Conservation (phyloP, 2,329 filamentous ascomycete species). For the Pyricularia sp. region DNA sequence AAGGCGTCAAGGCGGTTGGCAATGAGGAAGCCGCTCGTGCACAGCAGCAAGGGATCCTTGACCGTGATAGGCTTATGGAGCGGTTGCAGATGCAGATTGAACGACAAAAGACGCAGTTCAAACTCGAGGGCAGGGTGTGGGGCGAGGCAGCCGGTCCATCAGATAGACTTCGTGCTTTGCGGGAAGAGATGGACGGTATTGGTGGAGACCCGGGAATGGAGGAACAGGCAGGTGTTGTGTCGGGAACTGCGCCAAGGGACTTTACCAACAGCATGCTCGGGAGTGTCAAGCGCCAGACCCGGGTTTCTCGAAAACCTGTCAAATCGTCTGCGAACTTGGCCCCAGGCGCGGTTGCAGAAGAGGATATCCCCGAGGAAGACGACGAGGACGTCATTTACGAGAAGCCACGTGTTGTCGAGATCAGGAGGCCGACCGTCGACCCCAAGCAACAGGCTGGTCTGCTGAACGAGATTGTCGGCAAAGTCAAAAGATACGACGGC, state of each 20-base stretch:
- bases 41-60: constrained; percentile 84
- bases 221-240: constrained; percentile 38
- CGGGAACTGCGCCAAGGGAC: constrained; percentile 46
- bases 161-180: constrained; percentile 81
- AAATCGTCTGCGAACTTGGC: constrained; percentile 20
- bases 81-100: constrained; percentile 92
- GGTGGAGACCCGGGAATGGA: constrained; percentile 29
- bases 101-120: constrained; percentile 94
- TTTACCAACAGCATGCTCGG: constrained; percentile 68
- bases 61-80: constrained; percentile 87
- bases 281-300: constrained; percentile 55
- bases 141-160: constrained; percentile 75
- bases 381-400: constrained; percentile 61
- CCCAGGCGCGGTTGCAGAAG: constrained; percentile 26
- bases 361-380: constrained; percentile 43
- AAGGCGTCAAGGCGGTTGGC: constrained; percentile 34
- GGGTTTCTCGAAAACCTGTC: constrained; percentile 45
- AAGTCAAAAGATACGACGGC: constrained; percentile 62
- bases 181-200: constrained; percentile 81
- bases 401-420: constrained; percentile 70
- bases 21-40: constrained; percentile 48
- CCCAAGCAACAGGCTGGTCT: constrained; percentile 58
- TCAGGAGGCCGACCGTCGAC: constrained; percentile 60
- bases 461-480: constrained; percentile 63
- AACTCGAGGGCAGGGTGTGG: constrained; percentile 90